Evolutionary conservation across 1,139 yeast species (phyloP).

Genomic region (Yamadazyma friedrichii): DNA sequence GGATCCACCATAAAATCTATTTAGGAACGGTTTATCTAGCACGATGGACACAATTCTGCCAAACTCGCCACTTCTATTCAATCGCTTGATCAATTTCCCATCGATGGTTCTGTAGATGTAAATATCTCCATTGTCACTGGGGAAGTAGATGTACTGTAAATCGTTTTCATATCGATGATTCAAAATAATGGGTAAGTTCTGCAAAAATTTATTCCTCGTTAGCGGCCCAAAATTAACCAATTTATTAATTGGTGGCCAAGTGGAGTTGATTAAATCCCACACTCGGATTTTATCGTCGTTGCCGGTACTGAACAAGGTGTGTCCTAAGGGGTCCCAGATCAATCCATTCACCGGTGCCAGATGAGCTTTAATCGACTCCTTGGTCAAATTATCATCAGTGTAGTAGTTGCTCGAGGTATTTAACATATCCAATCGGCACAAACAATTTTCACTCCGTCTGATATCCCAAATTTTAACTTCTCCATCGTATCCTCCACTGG

Average conservation of each 20-base stretch:
- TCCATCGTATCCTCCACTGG: slow-evolving; percentile 79
- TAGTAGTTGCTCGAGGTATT: slow-evolving; percentile 11
- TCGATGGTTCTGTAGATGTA: slow-evolving; percentile 60
- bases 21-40: slow-evolving; percentile 43
- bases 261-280: slow-evolving; percentile 60
- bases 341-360: slow-evolving; percentile 74
- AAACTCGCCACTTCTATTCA: slow-evolving; percentile 37
- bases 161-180: slow-evolving; percentile 49
- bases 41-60: slow-evolving; percentile 53
- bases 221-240: slow-evolving; percentile 77
- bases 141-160: slow-evolving; percentile 60
- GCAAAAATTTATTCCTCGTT: slow-evolving; percentile 62
- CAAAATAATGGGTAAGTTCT: slow-evolving; percentile 44
- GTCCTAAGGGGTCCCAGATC: slow-evolving; percentile 66
- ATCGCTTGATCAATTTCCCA: slow-evolving; percentile 60
- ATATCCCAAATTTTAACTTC: slow-evolving; percentile 74
- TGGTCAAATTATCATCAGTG: slow-evolving; percentile 25
- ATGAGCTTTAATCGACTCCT: slow-evolving; percentile 59
- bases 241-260: slow-evolving; percentile 54
- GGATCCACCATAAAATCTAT: slow-evolving; percentile 52
- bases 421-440: slow-evolving; percentile 58
- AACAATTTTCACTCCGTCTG: slow-evolving; percentile 62
- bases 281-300: slow-evolving; percentile 74
- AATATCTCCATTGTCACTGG: slow-evolving; percentile 80
- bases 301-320: slow-evolving; percentile 61